Evolutionary conservation across 768 basidiomycete species (phyloP).

Genomic region (Phallus indusiatus): DNA sequence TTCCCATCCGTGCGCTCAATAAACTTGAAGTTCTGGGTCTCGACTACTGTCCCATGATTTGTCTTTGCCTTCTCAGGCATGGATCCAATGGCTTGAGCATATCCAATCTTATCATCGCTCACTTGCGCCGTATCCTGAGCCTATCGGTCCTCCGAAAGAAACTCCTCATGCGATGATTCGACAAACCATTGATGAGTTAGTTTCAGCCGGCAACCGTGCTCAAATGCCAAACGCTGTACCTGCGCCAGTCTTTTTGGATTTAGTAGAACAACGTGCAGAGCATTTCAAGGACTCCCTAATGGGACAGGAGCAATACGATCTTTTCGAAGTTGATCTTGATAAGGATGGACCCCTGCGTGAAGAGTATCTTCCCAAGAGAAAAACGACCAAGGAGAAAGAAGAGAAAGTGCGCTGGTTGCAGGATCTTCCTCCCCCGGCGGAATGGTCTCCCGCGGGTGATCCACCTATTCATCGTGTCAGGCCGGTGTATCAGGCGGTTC

Average conservation of each 20-base stretch:
- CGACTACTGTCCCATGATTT: constrained; percentile 63
- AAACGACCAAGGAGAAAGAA: background rate
- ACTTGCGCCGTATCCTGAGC: constrained; percentile 48
- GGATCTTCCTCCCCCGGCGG: constrained; percentile 9
- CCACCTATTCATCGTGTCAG: constrained; percentile 8
- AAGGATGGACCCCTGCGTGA: constrained; percentile 76
- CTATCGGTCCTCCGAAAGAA: constrained; percentile 60
- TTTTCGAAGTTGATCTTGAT: constrained; percentile 68
- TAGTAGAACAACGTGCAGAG: constrained; percentile 49
- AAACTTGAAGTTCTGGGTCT: constrained; percentile 60
- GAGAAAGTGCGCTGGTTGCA: background rate
- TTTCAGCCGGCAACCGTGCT: constrained; percentile 35
- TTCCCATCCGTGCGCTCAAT: constrained; percentile 63
- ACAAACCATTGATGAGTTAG: constrained; percentile 59
- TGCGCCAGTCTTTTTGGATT: constrained; percentile 62
- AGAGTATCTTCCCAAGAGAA: constrained; percentile 66
- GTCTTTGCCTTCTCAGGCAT: constrained; percentile 51
- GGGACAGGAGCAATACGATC: constrained; percentile 23
- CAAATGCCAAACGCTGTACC: constrained; percentile 22
- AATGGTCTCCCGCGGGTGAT: constrained; percentile 11
- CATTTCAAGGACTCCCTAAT: background rate
- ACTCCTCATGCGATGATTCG: constrained; percentile 64
- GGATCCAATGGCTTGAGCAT: constrained; percentile 65
- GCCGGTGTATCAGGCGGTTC: constrained; percentile 7
- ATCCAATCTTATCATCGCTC: constrained; percentile 57